Base-by-base conservation (phyloP, 23 red algal genomes). In the Gracilaria caudata region DNA sequence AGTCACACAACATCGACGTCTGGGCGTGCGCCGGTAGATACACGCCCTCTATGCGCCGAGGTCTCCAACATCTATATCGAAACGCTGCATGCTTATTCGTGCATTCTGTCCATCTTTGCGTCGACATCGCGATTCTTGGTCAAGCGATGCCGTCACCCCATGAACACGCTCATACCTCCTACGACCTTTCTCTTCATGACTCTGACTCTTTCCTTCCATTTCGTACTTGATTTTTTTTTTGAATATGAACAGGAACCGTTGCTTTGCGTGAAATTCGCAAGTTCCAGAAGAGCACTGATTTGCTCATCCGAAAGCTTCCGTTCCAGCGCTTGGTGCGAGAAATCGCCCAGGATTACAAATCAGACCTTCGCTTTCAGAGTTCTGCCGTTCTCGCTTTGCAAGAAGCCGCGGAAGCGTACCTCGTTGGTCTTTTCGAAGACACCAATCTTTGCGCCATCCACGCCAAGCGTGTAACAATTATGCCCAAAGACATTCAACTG, bases 401-500 rank as follows among this genome's bases (percentile, higher is more conserved):
- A 90, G 97, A 99, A 88, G 97, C 97, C 51, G 86, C 97, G 0
- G 97, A 99, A 80, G 97, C 97, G 14, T 99, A 99, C 83, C 83
- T 99, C 10, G 97, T 99, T 12, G 93, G 93, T 61, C 90, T 99
- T 46, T 99, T 99, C 71, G 97, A 99, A 85, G 97, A 99, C 68
- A 96, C 93, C 64, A 99, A 99, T 82, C 81, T 99, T 51, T 99
- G 97, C 86, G 97, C 97, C 64, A 99, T 99, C 64, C 97, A 99
- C 88, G 97, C 97, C 23, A 99, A 99, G 91, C 83, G 96, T 20
- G 96, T 98, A 7, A 98, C 96, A 25, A 98, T 98, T 64, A 98
- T 98, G 96, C 96, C 96, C 41, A 98, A 98, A 89, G 96, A 98
- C 84, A 98, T 98, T 71, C 96, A 98, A 92, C 93, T 98, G n/a